Evolutionary conservation across 768 basidiomycete genomes (phyloP).

Genomic region (Podaxis carcinomalis): DNA sequence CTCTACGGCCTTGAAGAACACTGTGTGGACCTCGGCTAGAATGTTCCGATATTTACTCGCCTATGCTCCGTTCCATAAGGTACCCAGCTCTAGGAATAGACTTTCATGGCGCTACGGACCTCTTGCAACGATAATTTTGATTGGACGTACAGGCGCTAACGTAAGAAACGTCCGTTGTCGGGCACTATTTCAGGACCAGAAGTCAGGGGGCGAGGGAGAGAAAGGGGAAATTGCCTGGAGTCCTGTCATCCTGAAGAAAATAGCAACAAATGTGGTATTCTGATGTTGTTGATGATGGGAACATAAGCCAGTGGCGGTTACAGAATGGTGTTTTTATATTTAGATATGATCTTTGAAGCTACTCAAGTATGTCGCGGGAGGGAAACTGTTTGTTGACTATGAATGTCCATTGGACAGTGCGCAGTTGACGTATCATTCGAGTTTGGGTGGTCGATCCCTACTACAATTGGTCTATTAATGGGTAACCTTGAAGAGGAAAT

Average conservation of each 20-base stretch:
- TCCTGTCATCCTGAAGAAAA: background rate
- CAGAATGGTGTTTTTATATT: background rate
- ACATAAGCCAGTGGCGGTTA: background rate
- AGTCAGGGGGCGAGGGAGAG: background rate
- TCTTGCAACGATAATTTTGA: background rate
- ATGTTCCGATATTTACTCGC: background rate
- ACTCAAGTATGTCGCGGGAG: background rate
- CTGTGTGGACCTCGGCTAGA: background rate
- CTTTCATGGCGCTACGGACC: too few species aligned
- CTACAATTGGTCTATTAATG: background rate
- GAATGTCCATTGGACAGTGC: background rate
- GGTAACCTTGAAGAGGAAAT: background rate
- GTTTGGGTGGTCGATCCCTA: background rate
- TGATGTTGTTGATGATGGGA: constrained; percentile 5
- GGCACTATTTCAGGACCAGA: constrained; percentile 1
- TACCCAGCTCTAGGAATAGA: constrained; percentile 1
- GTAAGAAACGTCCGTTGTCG: constrained; percentile 5
- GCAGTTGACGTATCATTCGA: background rate
- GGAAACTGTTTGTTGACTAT: background rate
- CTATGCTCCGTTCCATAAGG: background rate
- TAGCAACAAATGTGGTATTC: background rate
- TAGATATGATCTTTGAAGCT: background rate
- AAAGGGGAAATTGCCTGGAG: background rate
- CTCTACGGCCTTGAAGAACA: background rate
- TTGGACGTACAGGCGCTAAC: background rate